Evolutionary conservation across 805 yeast genomes (phyloP).

Genomic region (Yarrowia sp.): DNA sequence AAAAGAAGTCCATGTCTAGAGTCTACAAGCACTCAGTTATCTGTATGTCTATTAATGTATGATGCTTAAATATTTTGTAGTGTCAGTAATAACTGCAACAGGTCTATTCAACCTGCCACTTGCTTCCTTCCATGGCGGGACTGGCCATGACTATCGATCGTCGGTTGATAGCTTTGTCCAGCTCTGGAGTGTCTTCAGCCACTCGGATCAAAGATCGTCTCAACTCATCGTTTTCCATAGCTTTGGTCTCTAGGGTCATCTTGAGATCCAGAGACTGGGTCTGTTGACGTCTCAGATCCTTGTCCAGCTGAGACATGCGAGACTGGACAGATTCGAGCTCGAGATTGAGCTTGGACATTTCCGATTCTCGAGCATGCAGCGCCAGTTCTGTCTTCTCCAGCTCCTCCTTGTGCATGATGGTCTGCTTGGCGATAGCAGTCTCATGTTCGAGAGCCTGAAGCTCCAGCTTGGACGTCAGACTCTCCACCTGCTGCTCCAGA

Average conservation of each 20-base stretch:
- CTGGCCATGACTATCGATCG: constrained; percentile 31
- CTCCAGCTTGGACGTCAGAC: constrained; percentile 10
- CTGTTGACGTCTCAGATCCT: constrained; percentile 43
- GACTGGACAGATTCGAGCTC: constrained; percentile 48
- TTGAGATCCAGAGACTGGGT: constrained; percentile 48
- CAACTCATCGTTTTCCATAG: constrained; percentile 50
- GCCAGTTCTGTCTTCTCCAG: constrained; percentile 42
- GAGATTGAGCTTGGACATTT: constrained; percentile 46
- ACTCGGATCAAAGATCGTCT: constrained; percentile 46
- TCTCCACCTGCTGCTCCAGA: constrained; percentile 28
- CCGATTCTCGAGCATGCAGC: constrained; percentile 39
- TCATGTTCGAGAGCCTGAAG: constrained; percentile 33
- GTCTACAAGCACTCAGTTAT: too few relatives aligned
- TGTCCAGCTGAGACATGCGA: constrained; percentile 45
- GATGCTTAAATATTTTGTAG: constrained; percentile 31
- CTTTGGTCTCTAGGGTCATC: constrained; percentile 50
- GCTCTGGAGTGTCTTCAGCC: constrained; percentile 43
- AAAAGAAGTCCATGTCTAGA: too few relatives aligned
- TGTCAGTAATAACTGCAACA: neutral
- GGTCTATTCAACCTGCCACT: constrained; percentile 9
- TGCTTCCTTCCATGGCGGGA: constrained; percentile 37
- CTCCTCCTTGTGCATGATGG: constrained; percentile 41
- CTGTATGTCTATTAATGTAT: neutral
- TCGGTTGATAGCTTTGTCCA: constrained; percentile 33
- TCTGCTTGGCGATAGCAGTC: constrained; percentile 23